phyloP scores from a whole-genome alignment of 140 eudicot genomes.

The Oenanthe javanica region DNA sequence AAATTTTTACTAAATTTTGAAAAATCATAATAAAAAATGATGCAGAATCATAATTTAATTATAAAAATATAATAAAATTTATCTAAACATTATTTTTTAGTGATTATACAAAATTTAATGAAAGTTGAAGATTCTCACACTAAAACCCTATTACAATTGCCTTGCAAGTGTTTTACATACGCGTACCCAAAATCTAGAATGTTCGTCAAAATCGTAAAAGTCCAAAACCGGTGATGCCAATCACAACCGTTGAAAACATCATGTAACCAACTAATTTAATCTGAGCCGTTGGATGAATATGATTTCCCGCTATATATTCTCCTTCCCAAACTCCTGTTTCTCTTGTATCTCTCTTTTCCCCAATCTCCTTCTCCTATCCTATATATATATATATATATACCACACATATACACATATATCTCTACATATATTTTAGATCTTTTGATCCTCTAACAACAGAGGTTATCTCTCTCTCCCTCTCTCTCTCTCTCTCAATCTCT shows the following conservation, averaged over 20 bases:
- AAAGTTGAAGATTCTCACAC: too few relatives aligned
- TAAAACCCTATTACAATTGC: not conserved
- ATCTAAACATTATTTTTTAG: too few relatives aligned
- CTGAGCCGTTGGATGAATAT: slow-evolving; percentile 29
- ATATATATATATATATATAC: not conserved
- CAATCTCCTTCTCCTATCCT: slow-evolving; percentile 5
- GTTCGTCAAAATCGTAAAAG: not conserved
- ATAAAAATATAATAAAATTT: too few relatives aligned
- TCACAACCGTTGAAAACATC: slow-evolving; percentile 8
- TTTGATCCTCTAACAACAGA: not conserved
- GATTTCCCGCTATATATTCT: slow-evolving; percentile 17
- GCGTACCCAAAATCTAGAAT: not conserved
- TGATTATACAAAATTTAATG: too few relatives aligned
- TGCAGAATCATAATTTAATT: too few relatives aligned
- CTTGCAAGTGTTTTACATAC: not conserved
- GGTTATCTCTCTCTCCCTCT: not conserved
- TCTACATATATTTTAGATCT: not conserved
- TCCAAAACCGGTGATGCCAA: not conserved
- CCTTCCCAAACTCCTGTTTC: not conserved
- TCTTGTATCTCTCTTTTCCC: not conserved
- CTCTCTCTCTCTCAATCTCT: not conserved
- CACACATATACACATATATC: not conserved
- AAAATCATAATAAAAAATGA: too few relatives aligned
- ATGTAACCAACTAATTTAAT: slow-evolving; percentile 4
- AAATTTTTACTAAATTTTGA: too few relatives aligned